Conservation (phyloP, 1,139 yeast genomes). For the Yamadazyma taylorii region DNA sequence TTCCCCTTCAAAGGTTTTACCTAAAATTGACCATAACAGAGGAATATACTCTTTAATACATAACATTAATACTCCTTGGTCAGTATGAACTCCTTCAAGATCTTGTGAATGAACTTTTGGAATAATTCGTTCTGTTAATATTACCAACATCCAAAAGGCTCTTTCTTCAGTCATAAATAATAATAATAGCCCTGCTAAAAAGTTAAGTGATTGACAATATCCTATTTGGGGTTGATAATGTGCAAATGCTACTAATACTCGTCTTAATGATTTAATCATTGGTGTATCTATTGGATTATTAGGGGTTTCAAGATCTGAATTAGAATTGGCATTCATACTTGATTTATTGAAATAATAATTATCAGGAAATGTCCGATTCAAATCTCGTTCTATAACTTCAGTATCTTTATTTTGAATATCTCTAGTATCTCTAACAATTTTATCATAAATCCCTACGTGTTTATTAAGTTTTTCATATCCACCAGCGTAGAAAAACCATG, state of each 20-base stretch:
- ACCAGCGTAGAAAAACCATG: constrained; percentile 97
- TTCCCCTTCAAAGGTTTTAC: constrained; percentile 44
- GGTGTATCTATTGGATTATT: constrained; percentile 55
- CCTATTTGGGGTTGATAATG: constrained; percentile 88
- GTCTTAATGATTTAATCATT: constrained; percentile 68
- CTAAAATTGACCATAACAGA: constrained; percentile 64
- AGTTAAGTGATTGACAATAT: constrained; percentile 92
- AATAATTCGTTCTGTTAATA: constrained; percentile 77
- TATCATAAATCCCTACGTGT: constrained; percentile 71
- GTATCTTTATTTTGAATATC: constrained; percentile 64
- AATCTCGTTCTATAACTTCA: constrained; percentile 90
- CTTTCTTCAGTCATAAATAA: constrained; percentile 85
- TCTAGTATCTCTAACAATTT: constrained; percentile 56
- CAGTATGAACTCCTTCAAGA: constrained; percentile 91
- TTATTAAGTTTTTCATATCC: constrained; percentile 74
- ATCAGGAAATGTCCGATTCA: constrained; percentile 93
- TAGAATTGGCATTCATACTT: constrained; percentile 4
- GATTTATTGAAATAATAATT: constrained; percentile 72
- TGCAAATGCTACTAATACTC: constrained; percentile 84
- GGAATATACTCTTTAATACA: constrained; percentile 85
- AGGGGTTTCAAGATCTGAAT: constrained; percentile 5
- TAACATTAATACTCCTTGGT: constrained; percentile 91
- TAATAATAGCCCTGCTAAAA: constrained; percentile 80
- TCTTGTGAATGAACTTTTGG: constrained; percentile 92
- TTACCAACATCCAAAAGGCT: constrained; percentile 94